Evolutionary conservation across 805 yeast species (phyloP).

Genomic region (Metschnikowia sp.): DNA sequence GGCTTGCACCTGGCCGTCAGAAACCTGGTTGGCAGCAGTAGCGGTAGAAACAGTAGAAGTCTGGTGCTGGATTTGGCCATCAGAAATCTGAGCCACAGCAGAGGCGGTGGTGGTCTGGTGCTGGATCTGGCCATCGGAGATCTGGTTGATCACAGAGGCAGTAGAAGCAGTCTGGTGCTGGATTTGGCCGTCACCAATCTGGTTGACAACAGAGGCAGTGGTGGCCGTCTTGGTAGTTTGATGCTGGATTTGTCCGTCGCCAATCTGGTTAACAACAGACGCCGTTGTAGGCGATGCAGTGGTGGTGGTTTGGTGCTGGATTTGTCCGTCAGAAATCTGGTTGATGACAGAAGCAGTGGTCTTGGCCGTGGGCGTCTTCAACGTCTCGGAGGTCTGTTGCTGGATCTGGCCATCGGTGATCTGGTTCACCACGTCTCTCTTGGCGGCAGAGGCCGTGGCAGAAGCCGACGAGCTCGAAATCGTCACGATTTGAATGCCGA

Average conservation of each 20-base stretch:
- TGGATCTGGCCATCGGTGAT: constrained; percentile 64
- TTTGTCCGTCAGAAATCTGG: constrained; percentile 22
- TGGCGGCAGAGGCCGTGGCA: constrained; percentile 25
- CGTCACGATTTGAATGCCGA: constrained; percentile 69
- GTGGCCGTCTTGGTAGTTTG: constrained; percentile 12
- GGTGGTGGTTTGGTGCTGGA: constrained; percentile 13
- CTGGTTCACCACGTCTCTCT: constrained; percentile 46
- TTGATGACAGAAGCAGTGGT: constrained; percentile 25
- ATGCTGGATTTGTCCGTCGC: constrained; percentile 17
- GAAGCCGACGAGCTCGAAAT: constrained; percentile 22
- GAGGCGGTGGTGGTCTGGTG: constrained; percentile 32
- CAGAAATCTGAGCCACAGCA: constrained; percentile 22
- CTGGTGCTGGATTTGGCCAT: constrained; percentile 26
- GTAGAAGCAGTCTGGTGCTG: constrained; percentile 20
- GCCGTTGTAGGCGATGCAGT: constrained; percentile 9
- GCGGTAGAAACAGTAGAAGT: constrained; percentile 8
- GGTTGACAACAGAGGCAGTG: constrained; percentile 39
- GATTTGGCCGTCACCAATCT: constrained; percentile 36
- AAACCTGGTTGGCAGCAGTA: constrained; percentile 20
- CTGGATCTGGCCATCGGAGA: constrained; percentile 48
- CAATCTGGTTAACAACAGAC: constrained; percentile 14
- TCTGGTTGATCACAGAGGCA: constrained; percentile 41
- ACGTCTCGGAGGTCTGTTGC: constrained; percentile 32
- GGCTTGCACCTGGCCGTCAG: constrained; percentile 33
- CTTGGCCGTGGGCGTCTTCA: constrained; percentile 24